Evolutionary conservation across 1,284 basidiomycete species (phyloP), one percentile per base, ranked within the genome.

Genomic region (Vanrija sp.): DNA sequence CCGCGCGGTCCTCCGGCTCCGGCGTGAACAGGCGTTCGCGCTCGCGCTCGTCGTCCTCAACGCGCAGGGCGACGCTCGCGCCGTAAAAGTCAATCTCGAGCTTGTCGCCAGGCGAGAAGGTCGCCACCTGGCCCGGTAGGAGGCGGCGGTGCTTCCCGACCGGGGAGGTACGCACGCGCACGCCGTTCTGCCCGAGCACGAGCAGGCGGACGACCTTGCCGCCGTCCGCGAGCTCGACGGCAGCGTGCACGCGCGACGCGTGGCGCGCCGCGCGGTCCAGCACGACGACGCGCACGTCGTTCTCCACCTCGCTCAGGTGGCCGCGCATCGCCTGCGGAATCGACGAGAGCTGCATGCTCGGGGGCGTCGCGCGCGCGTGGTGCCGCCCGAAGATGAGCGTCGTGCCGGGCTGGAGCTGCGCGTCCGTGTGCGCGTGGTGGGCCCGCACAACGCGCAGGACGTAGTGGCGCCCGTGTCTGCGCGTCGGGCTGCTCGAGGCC

Each of bases 131-230:
- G 16, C 63, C 63, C 2, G 37, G 6, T 6, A 24, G 25, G 15
- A 62, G 45, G 3, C 62, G 53, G 22, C 51, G 47, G 7, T 41
- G 48, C 14, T 46, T 19, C 10, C 15, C 20, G 16, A 23, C 39
- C 15, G 38, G n/a, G 6, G 27, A 18, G 9, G 45, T 27, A 10
- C 53, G 46, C 20, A 75, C 59, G 16, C 65, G 61, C 24, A 71
- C 54, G n/a, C 73, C 73, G 57, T 75, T 75, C 60, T 75, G 73
- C n/a, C 73, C 72, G 1, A 73, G 46, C 2, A 72, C 72, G n/a
- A 69, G 20, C 14, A 75, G 48, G 6, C 72, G 62, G 2, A 70
- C 37, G 0, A 51, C 19, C 9, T 59, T 50, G 3, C 41, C 12
- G n/a, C 37, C 20, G 4, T 19, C 25, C 2, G 51, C 35, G n/a